Conservation (phyloP, 257 asterid species). For the Nicotiana knightiana region DNA sequence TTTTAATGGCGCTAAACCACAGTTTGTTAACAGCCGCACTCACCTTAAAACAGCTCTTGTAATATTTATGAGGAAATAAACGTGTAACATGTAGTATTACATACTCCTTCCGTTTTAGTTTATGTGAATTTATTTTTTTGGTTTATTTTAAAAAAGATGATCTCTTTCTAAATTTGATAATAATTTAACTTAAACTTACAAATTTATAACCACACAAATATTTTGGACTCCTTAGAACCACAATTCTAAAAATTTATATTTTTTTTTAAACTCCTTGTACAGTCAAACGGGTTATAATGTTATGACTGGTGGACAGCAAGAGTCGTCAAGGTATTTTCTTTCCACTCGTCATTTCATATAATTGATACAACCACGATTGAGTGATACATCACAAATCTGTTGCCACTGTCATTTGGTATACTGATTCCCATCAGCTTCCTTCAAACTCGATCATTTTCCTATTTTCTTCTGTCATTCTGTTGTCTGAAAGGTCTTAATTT, state of each 20-base stretch:
- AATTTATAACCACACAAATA: too few relatives aligned
- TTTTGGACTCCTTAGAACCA: too few relatives aligned
- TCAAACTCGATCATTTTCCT: background rate
- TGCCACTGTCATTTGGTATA: background rate
- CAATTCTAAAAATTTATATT: too few relatives aligned
- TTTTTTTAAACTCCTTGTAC: too few relatives aligned
- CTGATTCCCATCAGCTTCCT: background rate
- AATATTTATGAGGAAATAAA: background rate
- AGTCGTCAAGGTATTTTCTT: background rate
- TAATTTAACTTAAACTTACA: too few relatives aligned
- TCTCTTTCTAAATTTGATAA: too few relatives aligned
- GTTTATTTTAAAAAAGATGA: too few relatives aligned
- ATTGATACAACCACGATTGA: background rate
- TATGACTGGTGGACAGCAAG: background rate
- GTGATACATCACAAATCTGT: background rate
- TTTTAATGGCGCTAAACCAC: background rate
- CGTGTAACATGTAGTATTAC: background rate
- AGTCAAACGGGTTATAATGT: background rate
- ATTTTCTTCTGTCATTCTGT: background rate
- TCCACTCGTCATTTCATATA: background rate
- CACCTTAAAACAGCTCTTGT: too few relatives aligned
- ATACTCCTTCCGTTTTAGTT: background rate
- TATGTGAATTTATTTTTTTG: too few relatives aligned
- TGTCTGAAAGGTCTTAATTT: background rate
- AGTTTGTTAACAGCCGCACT: background rate